Evolutionary conservation across 2,329 filamentous ascomycete genomes (phyloP).

Genomic region (Neonectria sp.): DNA sequence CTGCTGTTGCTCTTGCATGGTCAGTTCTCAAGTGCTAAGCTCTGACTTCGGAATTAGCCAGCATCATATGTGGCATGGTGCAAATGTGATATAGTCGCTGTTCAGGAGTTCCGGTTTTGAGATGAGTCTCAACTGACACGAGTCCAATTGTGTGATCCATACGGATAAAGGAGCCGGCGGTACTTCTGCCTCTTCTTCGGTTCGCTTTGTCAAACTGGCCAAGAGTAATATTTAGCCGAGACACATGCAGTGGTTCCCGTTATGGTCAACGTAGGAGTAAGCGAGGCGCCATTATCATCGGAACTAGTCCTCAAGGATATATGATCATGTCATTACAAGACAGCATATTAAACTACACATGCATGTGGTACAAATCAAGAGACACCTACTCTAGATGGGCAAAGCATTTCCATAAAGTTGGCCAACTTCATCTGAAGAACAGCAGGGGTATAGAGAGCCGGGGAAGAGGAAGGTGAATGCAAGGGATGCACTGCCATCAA

Average conservation of each 20-base stretch:
- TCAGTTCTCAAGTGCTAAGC: too few species aligned
- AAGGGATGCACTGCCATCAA: not conserved
- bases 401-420: not conserved
- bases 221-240: not conserved
- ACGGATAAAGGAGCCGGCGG: not conserved
- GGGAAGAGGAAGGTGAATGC: not conserved
- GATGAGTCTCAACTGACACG: not conserved
- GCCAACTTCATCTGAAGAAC: not conserved
- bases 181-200: not conserved
- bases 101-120: too few species aligned
- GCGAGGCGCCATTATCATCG: not conserved
- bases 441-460: not conserved
- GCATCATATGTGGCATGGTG: too few species aligned
- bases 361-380: not conserved
- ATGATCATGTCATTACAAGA: not conserved
- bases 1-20: too few species aligned
- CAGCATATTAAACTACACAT: not conserved
- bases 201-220: not conserved
- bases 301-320: not conserved
- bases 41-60: too few species aligned
- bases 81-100: too few species aligned
- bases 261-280: too few species aligned
- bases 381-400: not conserved
- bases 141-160: not conserved
- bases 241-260: not conserved